Base-by-base conservation (phyloP, 164 flowering plant genomes). In the Nymphaea colorata region DNA sequence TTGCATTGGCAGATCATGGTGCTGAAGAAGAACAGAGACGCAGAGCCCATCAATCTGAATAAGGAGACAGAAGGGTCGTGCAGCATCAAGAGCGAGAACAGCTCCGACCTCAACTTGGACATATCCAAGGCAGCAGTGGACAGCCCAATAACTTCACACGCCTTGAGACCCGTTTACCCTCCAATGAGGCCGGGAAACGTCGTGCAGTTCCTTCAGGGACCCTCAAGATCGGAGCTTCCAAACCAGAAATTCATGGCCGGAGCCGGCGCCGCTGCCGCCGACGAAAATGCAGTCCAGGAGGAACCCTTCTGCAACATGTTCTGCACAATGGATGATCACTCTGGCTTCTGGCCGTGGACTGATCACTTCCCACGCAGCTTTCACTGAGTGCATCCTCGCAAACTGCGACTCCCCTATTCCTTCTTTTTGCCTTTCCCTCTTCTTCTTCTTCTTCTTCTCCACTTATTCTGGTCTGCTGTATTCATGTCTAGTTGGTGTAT, bases 281-380 rank as follows among this genome's bases (percentile, higher is more conserved):
- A 41, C 17, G 80, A 76, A 43, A 81, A 65, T n/a, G 69, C 72
- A n/a, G 81, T 79, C 51, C 87, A 87, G 66, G 96, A 90, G 68
- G 98, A 95, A 70, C 82, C 80, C 73, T 79, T 90, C 63, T 74
- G 77, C 80, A 91, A 83, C 84, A 90, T 91, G 93, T 88, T 95
- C 71, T 74, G 81, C 57, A 81, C 85, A 64, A 80, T 90, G 42
- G 99, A 94, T 17, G 99, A 94, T 67, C 97, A 91, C 17, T 73
- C 96, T 4, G 89, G 82, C n/a, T 82, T 88, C 70, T 94, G 99
- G 99, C 96, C 95, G 7, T 94, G 97, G 99, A 69, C 86, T 44
- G 98, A 91, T 60, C 88, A 86, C 51, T 87, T 81, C 3, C 36
- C 64, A 10, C 36, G 18, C 42, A 61, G 18, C 17, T 61, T 61